Percentiles rank a stretch among this genome's conserved stretches.
Evolutionary conservation across 805 yeast species (phyloP).

Genomic region (Zygosaccharomyces kombuchaensis): DNA sequence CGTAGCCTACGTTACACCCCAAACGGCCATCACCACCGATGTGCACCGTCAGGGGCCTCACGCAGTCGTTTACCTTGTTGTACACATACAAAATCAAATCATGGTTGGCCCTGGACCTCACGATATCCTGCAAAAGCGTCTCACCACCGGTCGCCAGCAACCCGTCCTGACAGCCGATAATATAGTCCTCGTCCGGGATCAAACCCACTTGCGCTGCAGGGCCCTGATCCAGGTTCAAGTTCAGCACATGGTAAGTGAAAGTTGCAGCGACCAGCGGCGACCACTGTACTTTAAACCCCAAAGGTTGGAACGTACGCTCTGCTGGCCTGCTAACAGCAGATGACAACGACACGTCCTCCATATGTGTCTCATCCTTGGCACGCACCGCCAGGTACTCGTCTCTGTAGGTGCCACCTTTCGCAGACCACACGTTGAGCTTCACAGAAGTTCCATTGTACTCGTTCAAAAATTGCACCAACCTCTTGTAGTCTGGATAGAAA

Average conservation of each 20-base stretch:
- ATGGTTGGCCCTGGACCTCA: conserved; percentile 47
- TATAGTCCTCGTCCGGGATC: conserved; percentile 80
- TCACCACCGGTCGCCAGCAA: conserved; percentile 85
- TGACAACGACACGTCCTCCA: conserved; percentile 29
- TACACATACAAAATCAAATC: conserved; percentile 65
- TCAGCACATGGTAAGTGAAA: conserved; percentile 80
- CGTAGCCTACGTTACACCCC: conserved; percentile 96
- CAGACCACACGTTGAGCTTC: conserved; percentile 70
- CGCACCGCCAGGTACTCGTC: conserved; percentile 35
- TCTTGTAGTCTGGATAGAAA: conserved; percentile 42
- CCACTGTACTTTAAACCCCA: conserved; percentile 73
- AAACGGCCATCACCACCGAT: conserved; percentile 79
- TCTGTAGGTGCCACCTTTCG: conserved; percentile 69
- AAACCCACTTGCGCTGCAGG: conserved; percentile 85
- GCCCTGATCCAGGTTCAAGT: conserved; percentile 58
- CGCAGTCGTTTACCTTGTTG: conserved; percentile 79
- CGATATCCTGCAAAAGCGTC: conserved; percentile 62
- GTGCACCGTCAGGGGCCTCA: conserved; percentile 80
- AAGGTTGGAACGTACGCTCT: conserved; percentile 38
- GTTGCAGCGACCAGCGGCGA: conserved; percentile 72
- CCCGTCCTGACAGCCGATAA: conserved; percentile 86
- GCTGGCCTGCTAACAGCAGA: conserved; percentile 16
- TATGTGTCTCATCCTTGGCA: conserved; percentile 27
- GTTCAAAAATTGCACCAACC: conserved; percentile 29
- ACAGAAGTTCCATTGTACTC: conserved; percentile 36